Evolutionary conservation across 1,284 basidiomycete genomes (phyloP), one percentile per base, ranked within the genome.

Genomic region (Irpex sp.): DNA sequence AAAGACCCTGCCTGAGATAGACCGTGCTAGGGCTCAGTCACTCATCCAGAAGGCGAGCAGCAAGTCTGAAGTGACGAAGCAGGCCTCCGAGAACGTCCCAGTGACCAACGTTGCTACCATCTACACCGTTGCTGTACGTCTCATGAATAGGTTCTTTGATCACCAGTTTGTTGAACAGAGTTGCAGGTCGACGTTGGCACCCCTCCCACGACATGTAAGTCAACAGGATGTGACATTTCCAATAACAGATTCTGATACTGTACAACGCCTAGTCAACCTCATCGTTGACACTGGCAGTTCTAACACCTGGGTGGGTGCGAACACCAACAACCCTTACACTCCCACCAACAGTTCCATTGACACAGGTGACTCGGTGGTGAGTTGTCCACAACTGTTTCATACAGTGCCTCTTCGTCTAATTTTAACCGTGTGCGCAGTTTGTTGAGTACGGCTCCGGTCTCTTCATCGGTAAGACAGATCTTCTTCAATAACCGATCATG

Each of bases 241-340:
- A 3, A 26, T 5, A 4, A 39, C 31, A 35, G 36, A 61, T 35
- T 4, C 21, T 9, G 53, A 9, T 39, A 43, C 19, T 57, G 11
- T 47, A 15, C 39, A 15, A 43, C 39, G 39, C 49, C 9, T 33
- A 60, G 61, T 51, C 26, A 65, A 62, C 3, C 61, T 72, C 2
- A 61, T 74, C 13, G 69, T 74, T 9, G 71, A 74, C 56, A 72
- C 71, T 0, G 72, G 74, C 4, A 74, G 72, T 59, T 77, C 74
- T 19, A 78, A 76, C 66, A 85, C 81, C 3, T 85, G 82, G 82
- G 72, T 86, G 33, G 83, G 83, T 15, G 86, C 84, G 1, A 70
- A 64, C 57, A 77, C 75, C 62, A 61, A 61, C 9, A 75, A 66
- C 9, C 61, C 73, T 9, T 84, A 78, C 68, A 70, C 61, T 9